Evolutionary conservation across 2,329 filamentous ascomycete genomes (phyloP).

Genomic region (Sclerotinia borealis): DNA sequence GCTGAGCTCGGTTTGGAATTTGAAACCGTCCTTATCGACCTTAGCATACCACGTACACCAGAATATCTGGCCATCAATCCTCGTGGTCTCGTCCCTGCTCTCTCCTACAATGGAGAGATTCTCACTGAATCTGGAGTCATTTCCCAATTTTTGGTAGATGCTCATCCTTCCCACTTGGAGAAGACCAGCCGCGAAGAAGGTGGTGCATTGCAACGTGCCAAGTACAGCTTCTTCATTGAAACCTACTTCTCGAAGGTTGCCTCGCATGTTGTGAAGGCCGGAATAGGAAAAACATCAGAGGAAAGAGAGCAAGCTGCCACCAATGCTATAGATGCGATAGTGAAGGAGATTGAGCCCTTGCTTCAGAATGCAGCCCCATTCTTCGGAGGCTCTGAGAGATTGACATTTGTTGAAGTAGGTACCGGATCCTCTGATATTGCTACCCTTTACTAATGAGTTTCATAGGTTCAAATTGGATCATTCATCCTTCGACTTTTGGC

Average conservation of each 20-base stretch:
- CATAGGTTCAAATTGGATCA: slow-evolving; percentile 55
- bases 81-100: slow-evolving; percentile 67
- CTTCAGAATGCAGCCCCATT: slow-evolving; percentile 52
- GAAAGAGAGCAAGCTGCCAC: slow-evolving; percentile 46
- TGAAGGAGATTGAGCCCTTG: slow-evolving; percentile 69
- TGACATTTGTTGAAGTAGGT: slow-evolving; percentile 69
- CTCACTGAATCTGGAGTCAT: slow-evolving; percentile 70
- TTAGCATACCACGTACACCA: slow-evolving; percentile 58
- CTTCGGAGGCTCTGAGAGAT: slow-evolving; percentile 55
- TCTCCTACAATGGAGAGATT: slow-evolving; percentile 61
- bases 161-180: slow-evolving; percentile 60
- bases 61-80: slow-evolving; percentile 77
- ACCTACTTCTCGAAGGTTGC: slow-evolving; percentile 59
- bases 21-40: slow-evolving; percentile 68
- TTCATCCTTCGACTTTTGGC: slow-evolving; percentile 58
- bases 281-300: slow-evolving; percentile 17
- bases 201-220: slow-evolving; percentile 57
- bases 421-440: too few relatives aligned
- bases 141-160: slow-evolving; percentile 64
- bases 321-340: slow-evolving; percentile 49
- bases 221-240: slow-evolving; percentile 67
- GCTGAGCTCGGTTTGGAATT: slow-evolving; percentile 59
- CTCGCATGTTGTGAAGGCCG: slow-evolving; percentile 40
- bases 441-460: slow-evolving; percentile 13
- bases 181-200: slow-evolving; percentile 47